Evolutionary conservation across 495 filamentous ascomycete species (phyloP), one percentile per base, ranked within the genome.

Genomic region (Peziza echinospora): DNA sequence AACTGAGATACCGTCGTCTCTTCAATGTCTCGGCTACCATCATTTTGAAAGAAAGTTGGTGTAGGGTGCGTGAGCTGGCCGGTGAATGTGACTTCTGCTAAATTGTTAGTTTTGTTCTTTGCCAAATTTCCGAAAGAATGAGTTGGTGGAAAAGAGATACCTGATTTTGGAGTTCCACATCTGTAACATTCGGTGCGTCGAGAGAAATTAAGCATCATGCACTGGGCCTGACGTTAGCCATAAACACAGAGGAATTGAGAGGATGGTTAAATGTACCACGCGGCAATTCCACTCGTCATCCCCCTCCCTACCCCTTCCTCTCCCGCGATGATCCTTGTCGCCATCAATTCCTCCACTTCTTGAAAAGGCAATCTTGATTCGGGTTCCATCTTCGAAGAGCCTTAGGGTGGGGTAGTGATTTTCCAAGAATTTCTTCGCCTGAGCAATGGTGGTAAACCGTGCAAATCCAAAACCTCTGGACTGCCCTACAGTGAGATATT

Each of bases 211-310:
- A 76, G 58, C 45, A 76, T 71, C 30, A 71, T 65, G 57, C 83
- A 87, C 83, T 89, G 56, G 23, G 54, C 49, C 44, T 19, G 7
- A 44, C 46, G 58, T 24, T 50, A 6, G 21, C 1, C 11, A 44
- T 37, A 39, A 41, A 1, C n/a, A 3, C 24, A 19, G 16, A 43
- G n/a, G 7, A 37, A n/a, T n/a, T n/a, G n/a, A n/a, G 30, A 11
- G 19, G 5, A 7, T 37, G 13, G 19, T 37, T 2, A 13, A 45
- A 64, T 69, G 52, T 56, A 86, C 81, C 54, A 72, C 71, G 45
- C 72, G 65, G 53, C 83, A 91, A 13, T 68, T 76, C 83, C 83
- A 91, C 53, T 84, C 79, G 22, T 77, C 77, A 21, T 77, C 79
- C 0, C 66, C 67, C 47, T 70, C 24, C 19, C 30, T 37, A 59